phyloP scores from a whole-genome alignment of 257 asterid species.

The Solanum habrochaites region DNA sequence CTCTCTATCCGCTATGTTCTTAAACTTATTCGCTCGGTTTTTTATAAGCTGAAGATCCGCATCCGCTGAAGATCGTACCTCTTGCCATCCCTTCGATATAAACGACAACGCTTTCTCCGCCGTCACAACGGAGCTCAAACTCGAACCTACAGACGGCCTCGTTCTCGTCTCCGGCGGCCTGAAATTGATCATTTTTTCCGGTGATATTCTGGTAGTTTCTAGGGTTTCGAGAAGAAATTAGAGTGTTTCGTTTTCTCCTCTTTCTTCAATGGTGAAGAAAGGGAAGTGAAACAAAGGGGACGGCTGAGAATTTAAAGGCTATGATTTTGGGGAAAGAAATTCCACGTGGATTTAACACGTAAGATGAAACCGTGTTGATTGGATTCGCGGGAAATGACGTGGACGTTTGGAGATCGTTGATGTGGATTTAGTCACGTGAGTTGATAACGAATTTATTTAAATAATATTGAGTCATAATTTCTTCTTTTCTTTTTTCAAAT shows the following conservation, averaged over 20 bases:
- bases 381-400: slow-evolving; percentile 4
- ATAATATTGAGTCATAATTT: too few species aligned
- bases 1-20: slow-evolving; percentile 64
- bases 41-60: slow-evolving; percentile 85
- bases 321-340: neutral
- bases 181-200: slow-evolving; percentile 23
- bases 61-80: slow-evolving; percentile 93
- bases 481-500: too few species aligned
- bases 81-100: slow-evolving; percentile 94
- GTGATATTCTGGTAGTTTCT: neutral
- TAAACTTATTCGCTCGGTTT: slow-evolving; percentile 73
- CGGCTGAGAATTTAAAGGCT: slow-evolving; percentile 4
- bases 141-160: slow-evolving; percentile 20
- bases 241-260: neutral
- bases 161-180: slow-evolving; percentile 59
- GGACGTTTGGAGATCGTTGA: neutral
- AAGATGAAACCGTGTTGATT: slow-evolving; percentile 12
- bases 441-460: neutral
- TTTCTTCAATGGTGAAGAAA: neutral
- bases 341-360: slow-evolving; percentile 25
- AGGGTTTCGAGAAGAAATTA: neutral
- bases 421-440: slow-evolving; percentile 21
- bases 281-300: neutral
- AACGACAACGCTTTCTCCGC: slow-evolving; percentile 92
- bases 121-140: slow-evolving; percentile 33